Evolutionary conservation across 139 green algal species (phyloP), one percentile per base, ranked within the genome.

Genomic region (Asterochloris sp.): DNA sequence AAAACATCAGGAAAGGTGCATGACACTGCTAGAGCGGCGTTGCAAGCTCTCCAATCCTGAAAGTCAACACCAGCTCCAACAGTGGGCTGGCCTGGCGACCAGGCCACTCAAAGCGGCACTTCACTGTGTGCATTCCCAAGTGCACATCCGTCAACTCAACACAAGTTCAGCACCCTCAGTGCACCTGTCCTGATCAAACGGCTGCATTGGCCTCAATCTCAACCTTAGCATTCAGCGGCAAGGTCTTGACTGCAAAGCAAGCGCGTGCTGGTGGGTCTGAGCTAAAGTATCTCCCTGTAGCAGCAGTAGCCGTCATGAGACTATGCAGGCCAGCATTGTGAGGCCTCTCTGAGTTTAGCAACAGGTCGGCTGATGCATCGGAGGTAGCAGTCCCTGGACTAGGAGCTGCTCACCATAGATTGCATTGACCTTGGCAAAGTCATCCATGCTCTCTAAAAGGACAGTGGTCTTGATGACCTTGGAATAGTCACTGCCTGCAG

Each of bases 401-500:
- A 76, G 54, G 16, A 10, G 54, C 74, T 68, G 21, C 68, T 77
- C 75, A 90, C 84, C 91, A 79, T 97, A 97, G 24, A 97, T 91
- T 16, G 78, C 93, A 82, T 99, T 99, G 15, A 99, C 94, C n/a
- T 89, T 92, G 17, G 83, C 88, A 88, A 99, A 99, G 87, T 99
- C 95, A 10, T 23, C 86, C 86, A 99, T 98, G 87, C 98, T 93
- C 21, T 89, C 89, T 16, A 95, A 79, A 0, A 85, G 28, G 67
- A 99, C 96, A 29, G 95, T 99, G 10, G 96, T 98, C 88, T 99
- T 99, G 19, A 99, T 92, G 9, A 99, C 97, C 27, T 96, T 89
- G 61, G 85, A 79, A 66, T 91, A 98, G 75, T 80, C 83, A 19
- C 90, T 92, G 17, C 97, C 97, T 13, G 91, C 93, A 24, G 90